phyloP scores from a whole-genome alignment of 2,329 filamentous ascomycete species.

The Geoglossum cookeanum region DNA sequence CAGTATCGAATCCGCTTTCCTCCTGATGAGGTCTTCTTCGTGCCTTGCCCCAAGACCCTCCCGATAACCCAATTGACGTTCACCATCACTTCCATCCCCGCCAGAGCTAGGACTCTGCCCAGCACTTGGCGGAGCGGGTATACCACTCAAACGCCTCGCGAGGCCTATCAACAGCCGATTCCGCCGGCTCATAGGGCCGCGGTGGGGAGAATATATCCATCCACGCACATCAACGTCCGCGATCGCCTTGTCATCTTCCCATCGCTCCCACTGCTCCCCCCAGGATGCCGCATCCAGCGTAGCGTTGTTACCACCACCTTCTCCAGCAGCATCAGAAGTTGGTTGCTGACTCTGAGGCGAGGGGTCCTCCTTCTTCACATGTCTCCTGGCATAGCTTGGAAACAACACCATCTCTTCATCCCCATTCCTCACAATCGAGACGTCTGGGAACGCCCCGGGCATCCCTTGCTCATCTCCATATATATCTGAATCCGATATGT shows the following conservation, averaged over 20 bases:
- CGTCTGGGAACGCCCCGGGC: slow-evolving; percentile 66
- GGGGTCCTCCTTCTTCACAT: slow-evolving; percentile 30
- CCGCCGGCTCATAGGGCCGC: slow-evolving; percentile 66
- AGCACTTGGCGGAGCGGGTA: slow-evolving; percentile 42
- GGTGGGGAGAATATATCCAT: slow-evolving; percentile 81
- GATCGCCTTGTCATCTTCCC: slow-evolving; percentile 65
- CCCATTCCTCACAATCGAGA: slow-evolving; percentile 58
- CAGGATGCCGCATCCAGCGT: slow-evolving; percentile 53
- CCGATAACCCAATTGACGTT: slow-evolving; percentile 20
- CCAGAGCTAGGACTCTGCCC: slow-evolving; percentile 15
- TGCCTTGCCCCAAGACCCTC: slow-evolving; percentile 28
- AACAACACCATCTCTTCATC: slow-evolving; percentile 90
- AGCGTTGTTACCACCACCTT: slow-evolving; percentile 19
- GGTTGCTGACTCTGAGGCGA: slow-evolving; percentile 8
- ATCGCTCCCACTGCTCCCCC: slow-evolving; percentile 57
- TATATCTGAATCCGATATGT: slow-evolving; percentile 27
- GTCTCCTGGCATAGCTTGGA: slow-evolving; percentile 72
- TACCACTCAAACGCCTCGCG: slow-evolving; percentile 70
- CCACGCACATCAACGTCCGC: slow-evolving; percentile 90
- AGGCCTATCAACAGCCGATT: slow-evolving; percentile 75
- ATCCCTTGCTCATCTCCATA: slow-evolving; percentile 29
- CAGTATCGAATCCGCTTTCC: slow-evolving; percentile 61
- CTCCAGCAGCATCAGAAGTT: not conserved
- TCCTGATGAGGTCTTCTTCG: slow-evolving; percentile 48
- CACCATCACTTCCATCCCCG: slow-evolving; percentile 8